phyloP scores from a whole-genome alignment of 1,284 basidiomycete species.

The Moesziomyces sp. region DNA sequence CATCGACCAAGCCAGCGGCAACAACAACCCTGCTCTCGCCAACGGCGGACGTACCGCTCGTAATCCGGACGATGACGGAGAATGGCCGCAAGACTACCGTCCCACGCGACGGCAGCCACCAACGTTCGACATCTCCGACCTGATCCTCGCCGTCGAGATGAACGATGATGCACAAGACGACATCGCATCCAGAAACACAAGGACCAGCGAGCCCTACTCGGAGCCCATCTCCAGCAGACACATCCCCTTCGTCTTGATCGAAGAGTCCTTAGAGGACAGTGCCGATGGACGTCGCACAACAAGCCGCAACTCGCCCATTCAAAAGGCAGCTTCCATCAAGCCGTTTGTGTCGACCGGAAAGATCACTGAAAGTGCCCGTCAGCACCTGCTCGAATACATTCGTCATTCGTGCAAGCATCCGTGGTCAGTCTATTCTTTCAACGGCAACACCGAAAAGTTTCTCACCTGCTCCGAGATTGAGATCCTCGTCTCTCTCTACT shows the following conservation, averaged over 20 bases:
- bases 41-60: neutral
- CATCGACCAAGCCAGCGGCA: conserved; percentile 9
- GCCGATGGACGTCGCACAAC: neutral
- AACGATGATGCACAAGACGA: neutral
- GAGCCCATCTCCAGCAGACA: neutral
- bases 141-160: conserved; percentile 4
- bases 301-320: neutral
- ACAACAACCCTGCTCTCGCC: neutral
- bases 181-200: neutral
- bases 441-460: conserved; percentile 6
- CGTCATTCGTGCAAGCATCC: conserved; percentile 25
- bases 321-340: neutral
- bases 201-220: conserved; percentile 1
- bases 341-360: neutral
- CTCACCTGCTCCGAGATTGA: conserved; percentile 15
- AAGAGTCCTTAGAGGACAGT: conserved; percentile 4
- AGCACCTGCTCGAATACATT: conserved; percentile 14
- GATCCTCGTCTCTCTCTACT: conserved; percentile 14
- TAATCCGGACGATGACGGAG: conserved; percentile 3
- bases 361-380: conserved; percentile 11
- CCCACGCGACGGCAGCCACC: conserved; percentile 17
- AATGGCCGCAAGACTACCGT: conserved; percentile 22
- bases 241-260: conserved; percentile 16
- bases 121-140: conserved; percentile 13
- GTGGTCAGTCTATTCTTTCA: conserved; percentile 25